phyloP scores from a whole-genome alignment of 306 rosid genomes.

The Astragalus membranaceus region DNA sequence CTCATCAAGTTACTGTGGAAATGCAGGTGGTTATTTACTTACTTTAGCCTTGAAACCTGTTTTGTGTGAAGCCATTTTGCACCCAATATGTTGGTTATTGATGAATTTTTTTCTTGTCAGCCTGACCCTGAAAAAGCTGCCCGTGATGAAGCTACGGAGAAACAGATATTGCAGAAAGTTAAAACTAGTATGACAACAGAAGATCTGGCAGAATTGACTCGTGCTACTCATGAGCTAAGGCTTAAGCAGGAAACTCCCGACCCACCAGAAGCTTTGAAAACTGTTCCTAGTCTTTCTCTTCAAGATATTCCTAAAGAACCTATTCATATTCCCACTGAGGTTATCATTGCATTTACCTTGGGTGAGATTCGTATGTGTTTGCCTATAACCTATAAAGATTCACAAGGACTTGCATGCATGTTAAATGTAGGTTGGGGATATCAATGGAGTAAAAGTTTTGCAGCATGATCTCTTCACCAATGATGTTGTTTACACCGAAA shows the following conservation, averaged over 20 bases:
- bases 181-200: slow-evolving; percentile 79
- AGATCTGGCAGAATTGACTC: slow-evolving; percentile 83
- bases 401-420: slow-evolving; percentile 14
- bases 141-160: slow-evolving; percentile 77
- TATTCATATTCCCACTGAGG: slow-evolving; percentile 68
- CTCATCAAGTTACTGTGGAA: slow-evolving; percentile 81
- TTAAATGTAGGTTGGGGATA: slow-evolving; percentile 61
- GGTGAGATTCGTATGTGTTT: slow-evolving; percentile 3
- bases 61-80: slow-evolving; percentile 11
- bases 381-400: slow-evolving; percentile 3
- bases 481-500: slow-evolving; percentile 88
- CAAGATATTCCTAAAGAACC: slow-evolving; percentile 97
- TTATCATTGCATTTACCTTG: slow-evolving; percentile 24
- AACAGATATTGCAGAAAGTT: slow-evolving; percentile 62
- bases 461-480: slow-evolving; percentile 95
- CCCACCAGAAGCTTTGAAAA: slow-evolving; percentile 86
- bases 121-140: slow-evolving; percentile 93
- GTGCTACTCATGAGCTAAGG: slow-evolving; percentile 77
- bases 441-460: slow-evolving; percentile 81
- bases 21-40: slow-evolving; percentile 68
- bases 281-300: slow-evolving; percentile 90
- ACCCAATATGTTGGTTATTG: slow-evolving; percentile 11
- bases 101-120: slow-evolving; percentile 38
- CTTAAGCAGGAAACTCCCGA: slow-evolving; percentile 96
- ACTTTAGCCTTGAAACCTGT: background rate